Evolutionary conservation across 257 asterid genomes (phyloP), one percentile per base, ranked within the genome.

Genomic region (Solanum habrochaites): DNA sequence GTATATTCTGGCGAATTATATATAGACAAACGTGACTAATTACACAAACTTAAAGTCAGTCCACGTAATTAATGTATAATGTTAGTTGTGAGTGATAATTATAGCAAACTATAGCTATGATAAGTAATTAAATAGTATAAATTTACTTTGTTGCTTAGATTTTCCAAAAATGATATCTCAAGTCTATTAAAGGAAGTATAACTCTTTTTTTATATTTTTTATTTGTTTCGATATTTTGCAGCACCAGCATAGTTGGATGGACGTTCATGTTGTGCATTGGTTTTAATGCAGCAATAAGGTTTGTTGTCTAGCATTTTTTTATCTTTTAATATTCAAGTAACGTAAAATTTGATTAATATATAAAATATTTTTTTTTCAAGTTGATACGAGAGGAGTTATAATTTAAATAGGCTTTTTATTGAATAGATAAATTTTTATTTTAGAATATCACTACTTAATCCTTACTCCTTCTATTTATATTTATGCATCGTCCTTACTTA

Each of bases 211-310:
- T 23, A 10, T 4, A 13, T 3, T 58, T 18, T 3, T 0, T 60
- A 8, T 60, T 47, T 47, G 1, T 14, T 47, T 47, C 5, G 20
- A 27, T 67, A 5, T 67, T 82, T 67, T 83, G 62, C 89, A 87
- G 89, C 73, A 45, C 45, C 23, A 82, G 72, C 83, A 37, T 87
- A 14, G 12, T 83, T 25, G 89, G 83, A 6, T 87, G 89, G 89
- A 62, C 83, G 23, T 18, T 67, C 42, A 87, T 82, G 89, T 32
- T 49, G 25, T 78, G 82, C 21, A 70, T 87, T 52, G 89, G 89
- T 82, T 69, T 87, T 37, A 81, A 83, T 82, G 86, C 86, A 21
- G 89, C 87, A 23, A 83, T 42, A 72, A 87, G 87, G 87, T 87
- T n/a, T 10, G 29, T 72, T 49, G 8, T 1, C 21, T 67, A 20